Conservation (phyloP, 2,329 filamentous ascomycete genomes). For the Cladosporium sp. region DNA sequence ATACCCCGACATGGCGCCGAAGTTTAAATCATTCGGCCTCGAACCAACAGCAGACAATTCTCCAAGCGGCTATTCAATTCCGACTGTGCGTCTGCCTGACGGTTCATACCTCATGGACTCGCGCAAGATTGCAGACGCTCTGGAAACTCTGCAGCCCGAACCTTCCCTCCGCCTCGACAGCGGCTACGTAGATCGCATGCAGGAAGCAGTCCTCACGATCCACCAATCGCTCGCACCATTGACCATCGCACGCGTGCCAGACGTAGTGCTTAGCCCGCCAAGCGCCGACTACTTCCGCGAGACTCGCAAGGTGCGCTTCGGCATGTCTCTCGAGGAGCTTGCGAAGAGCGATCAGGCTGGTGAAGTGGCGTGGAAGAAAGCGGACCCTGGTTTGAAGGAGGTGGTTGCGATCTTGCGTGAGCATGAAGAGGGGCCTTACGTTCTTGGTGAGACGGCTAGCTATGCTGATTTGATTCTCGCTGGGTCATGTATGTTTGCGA, state of each 20-base stretch:
- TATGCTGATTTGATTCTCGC: constrained; percentile 57
- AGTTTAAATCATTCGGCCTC: constrained; percentile 49
- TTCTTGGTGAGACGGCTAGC: constrained; percentile 52
- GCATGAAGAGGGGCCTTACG: constrained; percentile 56
- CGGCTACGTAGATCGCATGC: constrained; percentile 37
- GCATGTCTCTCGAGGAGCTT: constrained; percentile 52
- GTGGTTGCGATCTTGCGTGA: constrained; percentile 48
- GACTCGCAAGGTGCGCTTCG: constrained; percentile 48
- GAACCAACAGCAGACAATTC: constrained; percentile 41
- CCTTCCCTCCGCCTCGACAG: constrained; percentile 58
- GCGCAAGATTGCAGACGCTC: constrained; percentile 51
- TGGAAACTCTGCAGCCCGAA: constrained; percentile 57
- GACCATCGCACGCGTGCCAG: constrained; percentile 48
- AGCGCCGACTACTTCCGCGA: constrained; percentile 54
- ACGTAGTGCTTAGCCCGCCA: constrained; percentile 47
- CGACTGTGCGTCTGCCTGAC: constrained; percentile 53
- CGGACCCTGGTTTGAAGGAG: constrained; percentile 35
- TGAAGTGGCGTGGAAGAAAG: constrained; percentile 48
- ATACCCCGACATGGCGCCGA: constrained; percentile 57
- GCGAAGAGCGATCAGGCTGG: constrained; percentile 39
- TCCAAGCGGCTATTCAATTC: constrained; percentile 49
- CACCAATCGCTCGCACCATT: constrained; percentile 39
- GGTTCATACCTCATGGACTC: constrained; percentile 63
- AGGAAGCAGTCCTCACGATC: constrained; percentile 40
- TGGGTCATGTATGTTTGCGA: constrained; percentile 41